These are phyloP conservation scores for Camellia sinensis DNA, from an alignment of 148 eudicot species.

Conservation along the genomic window DNA sequence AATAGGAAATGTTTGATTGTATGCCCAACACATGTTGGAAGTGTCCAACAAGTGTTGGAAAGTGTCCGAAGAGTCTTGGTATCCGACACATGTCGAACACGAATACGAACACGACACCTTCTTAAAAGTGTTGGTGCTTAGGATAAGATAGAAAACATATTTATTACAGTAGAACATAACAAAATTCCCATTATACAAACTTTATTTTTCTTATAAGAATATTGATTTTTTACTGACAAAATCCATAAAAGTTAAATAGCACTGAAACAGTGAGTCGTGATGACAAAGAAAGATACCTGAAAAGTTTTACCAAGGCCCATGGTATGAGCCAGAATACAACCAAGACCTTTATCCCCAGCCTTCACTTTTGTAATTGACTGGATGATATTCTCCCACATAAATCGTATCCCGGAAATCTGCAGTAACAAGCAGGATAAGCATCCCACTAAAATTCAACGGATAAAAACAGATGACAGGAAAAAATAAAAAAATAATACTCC, in stretches of 20 bases:
- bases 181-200: background rate
- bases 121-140: too few relatives aligned
- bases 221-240: background rate
- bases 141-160: background rate
- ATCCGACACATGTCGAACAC: too few relatives aligned
- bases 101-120: too few relatives aligned
- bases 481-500: background rate
- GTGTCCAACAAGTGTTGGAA: too few relatives aligned
- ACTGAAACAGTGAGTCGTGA: background rate
- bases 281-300: constrained; percentile 54
- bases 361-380: constrained; percentile 79
- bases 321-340: constrained; percentile 98
- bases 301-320: constrained; percentile 99
- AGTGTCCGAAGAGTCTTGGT: too few relatives aligned
- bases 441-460: background rate
- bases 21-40: too few relatives aligned
- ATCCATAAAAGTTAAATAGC: background rate
- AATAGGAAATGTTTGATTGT: too few relatives aligned
- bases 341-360: constrained; percentile 96
- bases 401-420: constrained; percentile 91
- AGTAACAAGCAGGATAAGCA: constrained; percentile 12
- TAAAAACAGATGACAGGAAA: background rate
- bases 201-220: background rate
- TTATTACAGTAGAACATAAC: background rate
- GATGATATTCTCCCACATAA: constrained; percentile 96